Evolutionary conservation across 1,284 basidiomycete genomes (phyloP).

Genomic region (Chiua sp.): DNA sequence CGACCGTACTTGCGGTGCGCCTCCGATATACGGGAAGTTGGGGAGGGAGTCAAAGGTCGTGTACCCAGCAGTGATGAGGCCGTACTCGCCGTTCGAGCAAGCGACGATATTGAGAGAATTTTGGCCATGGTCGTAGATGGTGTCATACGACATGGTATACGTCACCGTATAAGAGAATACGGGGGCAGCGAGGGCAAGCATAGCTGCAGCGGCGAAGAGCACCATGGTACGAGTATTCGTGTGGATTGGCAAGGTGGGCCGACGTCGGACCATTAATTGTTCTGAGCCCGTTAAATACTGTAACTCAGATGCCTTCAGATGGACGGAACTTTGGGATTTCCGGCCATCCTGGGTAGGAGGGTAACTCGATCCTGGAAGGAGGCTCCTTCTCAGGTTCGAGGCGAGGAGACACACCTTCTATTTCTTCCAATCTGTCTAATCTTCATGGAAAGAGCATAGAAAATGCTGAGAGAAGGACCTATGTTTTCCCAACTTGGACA

Average conservation of each 20-base stretch:
- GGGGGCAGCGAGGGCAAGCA: conserved; percentile 8
- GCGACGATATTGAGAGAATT: conserved; percentile 44
- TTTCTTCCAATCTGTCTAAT: background rate
- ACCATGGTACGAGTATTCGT: conserved; percentile 17
- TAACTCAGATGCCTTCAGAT: background rate
- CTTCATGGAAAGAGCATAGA: background rate
- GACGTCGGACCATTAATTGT: background rate
- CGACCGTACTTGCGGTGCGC: conserved; percentile 40
- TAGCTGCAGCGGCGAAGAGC: background rate
- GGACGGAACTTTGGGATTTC: background rate
- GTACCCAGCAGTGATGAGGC: conserved; percentile 46
- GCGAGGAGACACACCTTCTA: background rate
- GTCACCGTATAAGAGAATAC: conserved; percentile 11
- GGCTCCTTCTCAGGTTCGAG: background rate
- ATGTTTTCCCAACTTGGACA: background rate
- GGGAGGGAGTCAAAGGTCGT: conserved; percentile 52
- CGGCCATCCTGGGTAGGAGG: background rate
- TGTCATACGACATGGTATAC: conserved; percentile 21
- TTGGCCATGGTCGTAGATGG: conserved; percentile 43
- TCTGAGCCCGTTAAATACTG: conserved; percentile 4
- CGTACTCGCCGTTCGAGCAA: conserved; percentile 51
- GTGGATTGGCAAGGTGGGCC: background rate
- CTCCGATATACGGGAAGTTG: conserved; percentile 56
- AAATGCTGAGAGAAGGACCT: background rate
- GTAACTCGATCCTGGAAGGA: background rate